phyloP scores from a whole-genome alignment of 2,329 filamentous ascomycete genomes.

The Sphaerulina musiva region DNA sequence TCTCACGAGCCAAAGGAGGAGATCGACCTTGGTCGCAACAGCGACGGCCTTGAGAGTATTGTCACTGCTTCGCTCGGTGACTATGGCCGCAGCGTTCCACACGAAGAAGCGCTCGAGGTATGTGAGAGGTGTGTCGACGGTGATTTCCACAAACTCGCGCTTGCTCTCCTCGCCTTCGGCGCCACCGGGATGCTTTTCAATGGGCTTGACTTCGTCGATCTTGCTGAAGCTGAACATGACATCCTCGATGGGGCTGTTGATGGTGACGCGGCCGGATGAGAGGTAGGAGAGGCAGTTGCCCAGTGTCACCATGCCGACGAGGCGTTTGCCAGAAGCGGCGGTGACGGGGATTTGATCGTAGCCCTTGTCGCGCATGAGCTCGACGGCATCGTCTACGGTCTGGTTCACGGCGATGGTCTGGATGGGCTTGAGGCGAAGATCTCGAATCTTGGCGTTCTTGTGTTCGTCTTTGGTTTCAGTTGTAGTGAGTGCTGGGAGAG shows the following conservation, averaged over 20 bases:
- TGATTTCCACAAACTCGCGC: conserved; percentile 87
- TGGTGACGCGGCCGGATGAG: conserved; percentile 70
- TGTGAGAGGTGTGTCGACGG: conserved; percentile 74
- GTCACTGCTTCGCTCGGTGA: conserved; percentile 65
- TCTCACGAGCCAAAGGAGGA: conserved; percentile 86
- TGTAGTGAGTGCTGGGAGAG: conserved; percentile 35
- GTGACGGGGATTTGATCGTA: conserved; percentile 97
- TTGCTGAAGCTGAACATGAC: conserved; percentile 97
- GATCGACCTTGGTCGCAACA: conserved; percentile 92
- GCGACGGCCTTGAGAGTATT: conserved; percentile 66
- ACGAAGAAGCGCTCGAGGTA: conserved; percentile 90
- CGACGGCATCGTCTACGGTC: conserved; percentile 78
- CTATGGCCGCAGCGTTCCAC: conserved; percentile 94
- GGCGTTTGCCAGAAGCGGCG: conserved; percentile 55
- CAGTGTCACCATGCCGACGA: conserved; percentile 88
- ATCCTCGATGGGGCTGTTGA: conserved; percentile 66
- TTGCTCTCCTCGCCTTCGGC: conserved; percentile 38
- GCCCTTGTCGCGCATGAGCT: conserved; percentile 96
- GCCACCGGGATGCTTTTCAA: conserved; percentile 59
- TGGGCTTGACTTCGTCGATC: conserved; percentile 83
- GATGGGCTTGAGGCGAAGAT: conserved; percentile 85
- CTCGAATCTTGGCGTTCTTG: conserved; percentile 68
- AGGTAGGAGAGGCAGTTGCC: conserved; percentile 92
- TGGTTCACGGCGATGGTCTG: conserved; percentile 70
- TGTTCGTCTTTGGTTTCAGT: conserved; percentile 57